phyloP scores from a whole-genome alignment of 495 filamentous ascomycete genomes.

The Xylona heveae region DNA sequence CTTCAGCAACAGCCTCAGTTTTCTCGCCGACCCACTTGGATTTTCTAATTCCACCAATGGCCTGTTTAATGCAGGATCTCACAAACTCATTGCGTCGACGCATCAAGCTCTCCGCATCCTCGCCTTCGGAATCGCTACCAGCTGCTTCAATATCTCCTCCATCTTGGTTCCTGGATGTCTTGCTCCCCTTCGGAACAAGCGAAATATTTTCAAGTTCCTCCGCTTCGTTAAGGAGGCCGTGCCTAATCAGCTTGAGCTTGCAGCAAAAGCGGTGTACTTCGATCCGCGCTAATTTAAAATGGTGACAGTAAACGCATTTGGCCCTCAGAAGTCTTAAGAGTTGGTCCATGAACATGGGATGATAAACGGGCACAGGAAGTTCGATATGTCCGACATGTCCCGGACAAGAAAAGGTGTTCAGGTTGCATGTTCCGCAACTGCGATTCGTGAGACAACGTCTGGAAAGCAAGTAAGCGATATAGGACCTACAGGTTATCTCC shows the following conservation, averaged over 20 bases:
- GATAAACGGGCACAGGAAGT: conserved; percentile 78
- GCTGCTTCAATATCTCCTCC: conserved; percentile 16
- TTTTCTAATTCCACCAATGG: conserved; percentile 24
- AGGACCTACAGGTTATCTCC: conserved; percentile 50
- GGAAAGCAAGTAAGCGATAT: conserved; percentile 9
- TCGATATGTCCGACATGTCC: conserved; percentile 93
- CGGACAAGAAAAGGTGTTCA: conserved; percentile 57
- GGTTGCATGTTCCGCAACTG: conserved; percentile 80
- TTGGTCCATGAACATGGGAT: conserved; percentile 86
- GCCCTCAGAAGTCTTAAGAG: conserved; percentile 59
- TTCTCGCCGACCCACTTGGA: conserved; percentile 37
- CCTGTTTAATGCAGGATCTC: conserved; percentile 33
- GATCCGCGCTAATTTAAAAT: conserved; percentile 49
- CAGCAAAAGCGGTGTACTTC: conserved; percentile 58
- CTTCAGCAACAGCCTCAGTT: conserved; percentile 58
- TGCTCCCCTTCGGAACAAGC: conserved; percentile 13
- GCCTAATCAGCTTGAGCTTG: conserved; percentile 70
- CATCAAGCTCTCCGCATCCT: conserved; percentile 39
- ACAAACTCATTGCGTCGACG: conserved; percentile 49
- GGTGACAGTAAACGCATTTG: conserved; percentile 78
- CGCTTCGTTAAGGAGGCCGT: conserved; percentile 58
- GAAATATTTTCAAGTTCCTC: conserved; percentile 40
- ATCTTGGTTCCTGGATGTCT: conserved; percentile 9
- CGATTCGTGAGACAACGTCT: conserved; percentile 2
- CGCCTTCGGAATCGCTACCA: conserved; percentile 26